Base-by-base conservation (phyloP, 495 filamentous ascomycete genomes). In the Podospora sp. region DNA sequence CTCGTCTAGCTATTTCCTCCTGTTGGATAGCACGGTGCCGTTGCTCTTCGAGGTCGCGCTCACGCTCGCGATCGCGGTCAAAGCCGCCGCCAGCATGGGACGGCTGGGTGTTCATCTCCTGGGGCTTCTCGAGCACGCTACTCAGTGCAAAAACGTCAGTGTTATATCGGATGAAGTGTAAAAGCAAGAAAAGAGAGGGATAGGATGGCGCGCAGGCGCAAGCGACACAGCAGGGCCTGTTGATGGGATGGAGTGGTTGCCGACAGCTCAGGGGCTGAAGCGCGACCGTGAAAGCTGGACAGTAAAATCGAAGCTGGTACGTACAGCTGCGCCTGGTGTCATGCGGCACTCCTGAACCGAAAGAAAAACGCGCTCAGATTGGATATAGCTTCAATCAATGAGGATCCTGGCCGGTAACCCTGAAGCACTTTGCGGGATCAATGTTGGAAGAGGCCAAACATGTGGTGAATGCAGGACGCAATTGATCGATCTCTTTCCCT, bases 41-140 rank as follows among this genome's bases (percentile, higher is more conserved):
- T 40, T 81, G 78, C 50, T 81, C 77, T 29, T 81, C 76, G 33
- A 75, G 69, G 59, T 79, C 75, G 46, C 76, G 75, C 20, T 63
- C 63, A 18, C 67, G 63, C 26, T 76, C 74, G 68, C 71, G 75
- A 49, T 81, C 78, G 65, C 78, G 80, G 65, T 82, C 80, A 63
- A 77, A 76, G 71, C 73, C 76, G 65, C 70, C 62, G 58, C 70
- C 78, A 67, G 55, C 65, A 67, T 81, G 80, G 22, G 76, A 77
- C 35, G 79, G 76, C 68, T 80, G 80, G 69, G 73, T 77, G 65
- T 82, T 82, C 81, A 83, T 83, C 20, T 56, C 70, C 65, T 52
- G 40, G n/a, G 60, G 67, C 63, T 62, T 67, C 66, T 60, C 40
- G 62, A 68, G 65, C 72, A 66, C 72, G 73, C 74, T 76, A 22